Base-by-base conservation (phyloP, 371 early-diverging fungal genomes). In the Paraphysoderma sedebokerense region DNA sequence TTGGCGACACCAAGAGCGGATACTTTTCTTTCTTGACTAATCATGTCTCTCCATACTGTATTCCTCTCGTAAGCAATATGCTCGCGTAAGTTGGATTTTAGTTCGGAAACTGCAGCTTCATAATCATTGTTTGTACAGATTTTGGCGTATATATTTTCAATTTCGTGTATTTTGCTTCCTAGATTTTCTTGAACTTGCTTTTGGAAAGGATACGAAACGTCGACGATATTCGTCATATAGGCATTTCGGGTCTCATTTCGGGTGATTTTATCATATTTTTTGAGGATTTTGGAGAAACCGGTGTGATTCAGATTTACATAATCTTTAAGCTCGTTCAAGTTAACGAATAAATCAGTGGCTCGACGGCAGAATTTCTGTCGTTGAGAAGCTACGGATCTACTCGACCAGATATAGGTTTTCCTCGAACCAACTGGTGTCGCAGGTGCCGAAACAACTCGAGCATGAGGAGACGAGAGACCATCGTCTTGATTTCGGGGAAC, bases 11-110 rank as follows among this genome's bases (percentile, higher is more conserved):
- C 47, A 9, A 46, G 55, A 5, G 72, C 70, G 36, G 61, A 67
- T 20, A 63, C 61, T 49, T 65, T 54, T 24, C 96, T 74, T 58
- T 93, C 96, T 54, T 77, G 69, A 15, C 85, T 81, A 46, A 96
- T 77, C 90, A 93, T 84, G 57, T 96, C 96, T 48, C 87, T 72
- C 96, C 96, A 96, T 6, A 96, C 83, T 0, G 95, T 92, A 60
- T 91, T 92, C 56, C 96, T 80, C 58, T 92, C 92, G 82, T 85
- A 92, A 3, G 87, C 88, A 49, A 96, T 78, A 36, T 82, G 84
- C 51, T 93, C 92, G 38, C 90, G 68, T 54, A 93, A 63, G 51
- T 84, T 79, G 22, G 70, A 64, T 47, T 82, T 78, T 20, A 96
- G 76, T 41, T 87, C 85, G 1, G 63, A 62, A 20, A 70, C 65